Base-by-base conservation (phyloP, 768 basidiomycete species). In the Cystofilobasidium capitatum region DNA sequence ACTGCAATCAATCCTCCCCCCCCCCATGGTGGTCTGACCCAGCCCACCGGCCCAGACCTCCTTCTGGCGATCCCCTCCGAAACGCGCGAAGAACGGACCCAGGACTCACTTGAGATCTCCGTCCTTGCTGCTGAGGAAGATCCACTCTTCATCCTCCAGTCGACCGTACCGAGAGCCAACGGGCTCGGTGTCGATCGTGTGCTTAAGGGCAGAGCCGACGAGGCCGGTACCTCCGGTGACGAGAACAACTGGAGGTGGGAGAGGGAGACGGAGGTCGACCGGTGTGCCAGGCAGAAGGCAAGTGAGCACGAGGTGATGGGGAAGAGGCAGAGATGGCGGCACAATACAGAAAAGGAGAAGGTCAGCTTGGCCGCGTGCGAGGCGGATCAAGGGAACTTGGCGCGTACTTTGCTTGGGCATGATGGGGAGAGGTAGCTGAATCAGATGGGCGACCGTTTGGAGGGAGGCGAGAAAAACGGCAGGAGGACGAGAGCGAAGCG, bases 61-160 rank as follows among this genome's bases (percentile, higher is more conserved):
- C 45, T 49, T 6, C 22, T n/a, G n/a, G n/a, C 5, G n/a, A n/a
- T n/a, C 44, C 29, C 45, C 26, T 13, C 29, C 20, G 29, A 22
- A 36, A 33, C 40, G 29, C 40, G 42, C n/a, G 20, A 57, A 31
- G 33, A 36, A 17, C 42, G 26, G 4, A 20, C 20, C 1, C 22
- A n/a, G n/a, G 1, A 66, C 74, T 67, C 73, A 91, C 91, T 84
- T 86, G 20, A 96, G 80, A 81, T 96, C 92, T 17, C 83, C 91
- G 47, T 94, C 91, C 49, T 83, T 81, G 31, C 86, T 87, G 47
- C 82, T 81, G 8, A 85, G 82, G 77, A 91, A 97, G 54, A 93
- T 81, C 92, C 92, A 96, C 39, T 81, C 83, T 79, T 96, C 92
- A 51, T 85, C 86, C 13, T 82, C 78, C 29, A 77, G 79, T 67